Evolutionary conservation across 495 filamentous ascomycete species (phyloP).

Genomic region (Xylaria intraflava): DNA sequence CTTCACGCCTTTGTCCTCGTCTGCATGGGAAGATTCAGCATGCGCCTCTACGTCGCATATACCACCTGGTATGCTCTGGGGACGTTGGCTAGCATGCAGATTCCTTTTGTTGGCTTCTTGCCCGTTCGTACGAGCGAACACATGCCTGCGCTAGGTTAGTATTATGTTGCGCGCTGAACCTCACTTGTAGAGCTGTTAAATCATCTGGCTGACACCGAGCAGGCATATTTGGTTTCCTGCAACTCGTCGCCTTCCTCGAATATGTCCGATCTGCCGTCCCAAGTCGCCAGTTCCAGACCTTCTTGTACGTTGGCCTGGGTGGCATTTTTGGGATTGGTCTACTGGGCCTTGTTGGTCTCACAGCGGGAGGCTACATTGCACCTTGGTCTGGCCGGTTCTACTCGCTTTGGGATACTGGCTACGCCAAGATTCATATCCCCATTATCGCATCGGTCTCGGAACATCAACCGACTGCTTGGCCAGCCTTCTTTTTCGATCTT

Average conservation of each 20-base stretch:
- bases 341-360: conserved; percentile 67
- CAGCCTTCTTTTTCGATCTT: conserved; percentile 98
- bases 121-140: conserved; percentile 96
- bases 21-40: conserved; percentile 94
- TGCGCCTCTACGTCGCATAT: conserved; percentile 90
- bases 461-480: conserved; percentile 99
- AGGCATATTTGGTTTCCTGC: conserved; percentile 94
- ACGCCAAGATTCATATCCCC: conserved; percentile 98
- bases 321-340: conserved; percentile 57
- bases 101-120: conserved; percentile 97
- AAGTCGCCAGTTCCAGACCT: conserved; percentile 87
- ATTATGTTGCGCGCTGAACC: background rate
- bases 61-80: conserved; percentile 97
- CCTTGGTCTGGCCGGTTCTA: conserved; percentile 99
- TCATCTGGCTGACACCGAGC: conserved; percentile 23
- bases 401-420: conserved; percentile 97
- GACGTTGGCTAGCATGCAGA: conserved; percentile 97
- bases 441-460: conserved; percentile 99
- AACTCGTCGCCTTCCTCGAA: conserved; percentile 89
- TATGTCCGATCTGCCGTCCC: conserved; percentile 82
- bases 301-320: conserved; percentile 71
- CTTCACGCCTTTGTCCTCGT: conserved; percentile 93
- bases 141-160: conserved; percentile 89
- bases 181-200: background rate
- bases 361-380: conserved; percentile 82